phyloP scores from a whole-genome alignment of 148 eudicot genomes.

The Chenopodium berlandieri region DNA sequence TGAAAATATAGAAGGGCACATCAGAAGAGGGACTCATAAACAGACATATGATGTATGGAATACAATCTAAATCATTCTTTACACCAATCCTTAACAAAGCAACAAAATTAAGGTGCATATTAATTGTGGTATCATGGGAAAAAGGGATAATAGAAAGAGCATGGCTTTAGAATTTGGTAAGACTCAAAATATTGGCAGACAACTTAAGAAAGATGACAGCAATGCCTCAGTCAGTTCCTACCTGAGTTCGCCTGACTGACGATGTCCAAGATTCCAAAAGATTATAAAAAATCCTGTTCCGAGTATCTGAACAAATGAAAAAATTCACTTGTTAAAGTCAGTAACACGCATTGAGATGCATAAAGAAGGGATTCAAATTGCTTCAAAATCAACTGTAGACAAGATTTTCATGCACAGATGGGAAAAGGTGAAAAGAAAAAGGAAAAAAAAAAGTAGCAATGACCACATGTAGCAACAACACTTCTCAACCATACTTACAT shows the following conservation, averaged over 20 bases:
- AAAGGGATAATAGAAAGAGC: background rate
- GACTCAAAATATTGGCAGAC: background rate
- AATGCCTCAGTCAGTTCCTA: conserved; percentile 24
- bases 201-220: background rate
- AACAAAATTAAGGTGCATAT: background rate
- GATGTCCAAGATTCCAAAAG: conserved; percentile 81
- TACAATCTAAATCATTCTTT: background rate
- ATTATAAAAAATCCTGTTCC: conserved; percentile 92
- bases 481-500: no score
- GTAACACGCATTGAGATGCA: background rate
- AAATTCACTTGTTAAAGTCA: background rate
- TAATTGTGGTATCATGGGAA: background rate
- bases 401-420: background rate
- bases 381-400: background rate
- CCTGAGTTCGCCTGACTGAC: conserved; percentile 90
- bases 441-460: background rate
- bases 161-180: background rate
- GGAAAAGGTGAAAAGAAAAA: background rate
- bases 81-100: background rate
- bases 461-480: background rate
- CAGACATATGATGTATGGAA: background rate
- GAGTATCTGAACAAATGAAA: conserved; percentile 56
- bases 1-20: background rate
- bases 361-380: background rate
- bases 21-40: background rate